Base-by-base conservation (phyloP, 805 yeast species). In the Kluyveromyces starmeri region DNA sequence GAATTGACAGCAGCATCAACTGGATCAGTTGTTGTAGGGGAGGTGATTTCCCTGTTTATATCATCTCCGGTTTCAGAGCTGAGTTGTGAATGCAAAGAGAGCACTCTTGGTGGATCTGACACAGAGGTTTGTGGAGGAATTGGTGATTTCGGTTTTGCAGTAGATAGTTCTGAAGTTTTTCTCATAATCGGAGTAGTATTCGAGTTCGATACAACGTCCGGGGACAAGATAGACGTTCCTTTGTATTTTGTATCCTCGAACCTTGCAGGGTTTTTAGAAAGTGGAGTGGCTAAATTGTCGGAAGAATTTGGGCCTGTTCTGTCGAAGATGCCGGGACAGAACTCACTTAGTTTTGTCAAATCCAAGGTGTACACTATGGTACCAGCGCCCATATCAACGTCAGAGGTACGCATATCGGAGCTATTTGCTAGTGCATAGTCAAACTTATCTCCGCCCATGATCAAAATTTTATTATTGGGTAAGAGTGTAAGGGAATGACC, bases 371-470 rank as follows among this genome's bases (percentile, higher is more conserved):
- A 81, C 13, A 82, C 65, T 59, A 71, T 67, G 25, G 76, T 75
- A 33, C 80, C 83, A 43, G 52, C 67, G 35, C 73, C 73, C 47
- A 72, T 68, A 42, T 64, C 73, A 7, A 59, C 62, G 36, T 64
- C 72, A 32, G 72, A 67, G 11, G 76, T 72, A 36, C 73, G 74
- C 38, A 71, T 62, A 50, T 74, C 64, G 5, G 59, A 63, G 39
- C 66, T 68, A 17, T 65, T 66, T 18, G 62, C 52, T 28, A 61
- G 58, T 6, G 78, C 76, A 48, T 72, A 77, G 51, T 83, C 89
- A 43, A 74, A 71, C 45, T 76, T 71, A 57, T 85, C 95, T 39
- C 98, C 97, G 28, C 98, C 98, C 83, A 94, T 78, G 11, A 89
- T 73, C 9, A 88, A 53, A 22, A 89, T 51, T 58, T 78, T 83